Base-by-base conservation (phyloP, 2,329 filamentous ascomycete species). In the Zasmidium angulare region DNA sequence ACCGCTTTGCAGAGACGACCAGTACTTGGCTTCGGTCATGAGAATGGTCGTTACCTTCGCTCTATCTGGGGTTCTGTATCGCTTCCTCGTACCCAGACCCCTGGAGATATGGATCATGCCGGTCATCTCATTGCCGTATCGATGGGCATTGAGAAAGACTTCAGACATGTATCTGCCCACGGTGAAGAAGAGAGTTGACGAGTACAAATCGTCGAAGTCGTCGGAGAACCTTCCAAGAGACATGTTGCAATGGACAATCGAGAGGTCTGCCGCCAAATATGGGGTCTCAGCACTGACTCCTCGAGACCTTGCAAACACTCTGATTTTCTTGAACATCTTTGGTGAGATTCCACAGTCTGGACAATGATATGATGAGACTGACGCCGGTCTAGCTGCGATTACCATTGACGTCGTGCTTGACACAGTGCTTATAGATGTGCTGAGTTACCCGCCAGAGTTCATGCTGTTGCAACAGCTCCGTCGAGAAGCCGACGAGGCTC, bases 311-410 rank as follows among this genome's bases (percentile, higher is more conserved):
- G 54, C 61, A 1, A 55, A 55, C 3, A 60, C 60, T 20, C 46
- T 66, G n/a, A 54, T 66, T 46, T 50, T 65, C n/a, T 53, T 68
- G 53, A 67, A 66, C 52, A 59, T 68, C 24, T 65, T 68, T 47
- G 68, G 31, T 29, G 48, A 50, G 22, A 26, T 64, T 66, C 63
- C 2, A 63, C 63, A 10, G 11, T 43, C n/a, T 17, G 9, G 14
- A 14, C 7, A 43, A 43, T 14, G 6, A 43, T 43, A 3, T 17
- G 36, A 7, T 3, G 11, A 6, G 11, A 17, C 36, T 43, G 12
- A 43, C 6, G 6, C 36, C 4, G 9, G n/a, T 17, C 12, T 19
- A 43, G 36, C 36, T 43, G 36, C 36, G n/a, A 43, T 43, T 19
- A 43, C 36, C 4, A 43, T 43, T 17, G 36, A 19, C 14, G 3